Percentiles rank a stretch among this genome's conserved stretches.
Evolutionary conservation across 331 rosid species (phyloP).

Genomic region (Malus hybrid): DNA sequence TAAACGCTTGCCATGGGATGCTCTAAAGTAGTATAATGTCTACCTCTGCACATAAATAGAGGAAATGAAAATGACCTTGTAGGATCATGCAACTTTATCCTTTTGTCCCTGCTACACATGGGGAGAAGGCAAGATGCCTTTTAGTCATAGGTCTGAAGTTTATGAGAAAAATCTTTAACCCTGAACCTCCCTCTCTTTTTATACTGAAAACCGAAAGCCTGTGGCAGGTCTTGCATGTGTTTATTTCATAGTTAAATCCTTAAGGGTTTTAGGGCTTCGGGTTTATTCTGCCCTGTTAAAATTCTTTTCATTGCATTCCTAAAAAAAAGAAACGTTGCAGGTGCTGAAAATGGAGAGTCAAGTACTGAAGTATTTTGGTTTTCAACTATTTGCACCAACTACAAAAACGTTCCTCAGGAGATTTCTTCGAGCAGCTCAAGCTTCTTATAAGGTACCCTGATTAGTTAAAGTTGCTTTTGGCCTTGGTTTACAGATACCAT

Average conservation of each 20-base stretch:
- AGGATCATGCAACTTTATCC: not conserved
- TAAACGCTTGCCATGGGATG: not conserved
- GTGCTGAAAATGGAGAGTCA: slow-evolving; percentile 69
- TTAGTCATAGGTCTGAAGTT: not conserved
- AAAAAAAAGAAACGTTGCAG: slow-evolving; percentile 33
- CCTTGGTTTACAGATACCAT: slow-evolving; percentile 7
- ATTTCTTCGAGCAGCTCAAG: slow-evolving; percentile 89
- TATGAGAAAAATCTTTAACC: not conserved
- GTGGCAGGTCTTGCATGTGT: not conserved
- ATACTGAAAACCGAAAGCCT: not conserved
- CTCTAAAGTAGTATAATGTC: not conserved
- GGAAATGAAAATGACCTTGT: not conserved
- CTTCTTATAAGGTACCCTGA: slow-evolving; percentile 59
- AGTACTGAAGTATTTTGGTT: slow-evolving; percentile 48
- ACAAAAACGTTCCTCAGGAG: slow-evolving; percentile 83
- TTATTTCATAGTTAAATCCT: not conserved
- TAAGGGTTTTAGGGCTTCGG: not conserved
- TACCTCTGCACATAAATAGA: not conserved
- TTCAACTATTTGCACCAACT: slow-evolving; percentile 81
- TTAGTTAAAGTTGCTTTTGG: slow-evolving; percentile 13
- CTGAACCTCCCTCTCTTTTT: not conserved
- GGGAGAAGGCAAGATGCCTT: no score
- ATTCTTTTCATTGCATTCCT: slow-evolving; percentile 14
- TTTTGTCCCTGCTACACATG: not conserved
- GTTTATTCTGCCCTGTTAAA: not conserved